phyloP scores from a whole-genome alignment of 768 basidiomycete genomes.

The Austroboletus eburneus region DNA sequence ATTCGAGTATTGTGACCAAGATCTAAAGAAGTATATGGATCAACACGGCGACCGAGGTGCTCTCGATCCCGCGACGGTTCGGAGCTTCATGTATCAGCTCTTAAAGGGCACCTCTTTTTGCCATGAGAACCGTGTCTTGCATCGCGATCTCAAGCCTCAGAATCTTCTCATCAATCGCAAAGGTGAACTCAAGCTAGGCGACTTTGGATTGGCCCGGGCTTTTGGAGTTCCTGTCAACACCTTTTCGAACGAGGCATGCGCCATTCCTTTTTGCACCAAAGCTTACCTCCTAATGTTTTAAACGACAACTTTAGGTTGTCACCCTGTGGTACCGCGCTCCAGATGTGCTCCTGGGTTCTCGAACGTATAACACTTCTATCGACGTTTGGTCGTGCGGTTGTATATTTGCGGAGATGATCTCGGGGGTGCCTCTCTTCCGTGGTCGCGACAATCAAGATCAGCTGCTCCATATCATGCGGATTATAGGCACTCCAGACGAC shows the following conservation, averaged over 20 bases:
- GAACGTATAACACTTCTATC: slow-evolving; percentile 97
- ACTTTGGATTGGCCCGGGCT: slow-evolving; percentile 95
- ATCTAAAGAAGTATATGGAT: slow-evolving; percentile 99
- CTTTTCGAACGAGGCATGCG: slow-evolving; percentile 86
- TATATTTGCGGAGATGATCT: slow-evolving; percentile 99
- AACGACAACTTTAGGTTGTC: slow-evolving; percentile 65
- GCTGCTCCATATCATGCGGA: slow-evolving; percentile 94
- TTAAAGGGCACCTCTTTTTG: slow-evolving; percentile 97
- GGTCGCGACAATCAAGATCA: slow-evolving; percentile 98
- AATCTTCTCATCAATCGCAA: slow-evolving; percentile 97
- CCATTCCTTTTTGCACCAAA: background rate
- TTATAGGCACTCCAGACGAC: slow-evolving; percentile 93
- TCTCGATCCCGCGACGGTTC: slow-evolving; percentile 80
- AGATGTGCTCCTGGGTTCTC: slow-evolving; percentile 92
- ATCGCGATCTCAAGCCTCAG: slow-evolving; percentile 97
- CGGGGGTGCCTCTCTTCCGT: slow-evolving; percentile 93
- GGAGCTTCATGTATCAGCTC: slow-evolving; percentile 97
- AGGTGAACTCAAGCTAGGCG: slow-evolving; percentile 94
- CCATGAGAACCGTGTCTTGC: slow-evolving; percentile 96
- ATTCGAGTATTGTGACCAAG: slow-evolving; percentile 98
- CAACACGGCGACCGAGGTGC: slow-evolving; percentile 95
- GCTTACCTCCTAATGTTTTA: background rate
- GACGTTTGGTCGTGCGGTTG: slow-evolving; percentile 99
- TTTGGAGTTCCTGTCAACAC: slow-evolving; percentile 99
- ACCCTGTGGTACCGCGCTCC: slow-evolving; percentile 99